Conservation (phyloP, 768 basidiomycete genomes). For the Tephrocybe sp. region DNA sequence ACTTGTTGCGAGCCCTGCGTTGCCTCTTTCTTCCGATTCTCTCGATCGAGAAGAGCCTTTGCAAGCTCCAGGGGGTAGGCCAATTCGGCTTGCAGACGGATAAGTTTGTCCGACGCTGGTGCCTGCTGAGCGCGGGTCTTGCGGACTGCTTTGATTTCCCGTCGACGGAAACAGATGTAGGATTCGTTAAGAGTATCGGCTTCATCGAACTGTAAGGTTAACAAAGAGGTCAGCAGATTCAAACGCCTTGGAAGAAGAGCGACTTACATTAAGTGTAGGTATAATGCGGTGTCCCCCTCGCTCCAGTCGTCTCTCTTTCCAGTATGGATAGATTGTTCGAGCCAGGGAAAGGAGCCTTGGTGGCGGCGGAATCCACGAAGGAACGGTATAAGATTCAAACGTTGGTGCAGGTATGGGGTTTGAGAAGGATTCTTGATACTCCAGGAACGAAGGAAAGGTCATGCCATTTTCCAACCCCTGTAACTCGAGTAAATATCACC, state of each 20-base stretch:
- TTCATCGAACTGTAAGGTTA: slow-evolving; percentile 68
- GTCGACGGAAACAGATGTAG: slow-evolving; percentile 94
- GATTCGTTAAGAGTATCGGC: slow-evolving; percentile 87
- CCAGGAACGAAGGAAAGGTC: slow-evolving; percentile 68
- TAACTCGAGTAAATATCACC: not conserved
- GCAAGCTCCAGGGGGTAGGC: slow-evolving; percentile 71
- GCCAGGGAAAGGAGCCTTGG: slow-evolving; percentile 65
- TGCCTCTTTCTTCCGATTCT: slow-evolving; percentile 71
- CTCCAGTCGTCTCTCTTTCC: slow-evolving; percentile 81
- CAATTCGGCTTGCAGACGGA: slow-evolving; percentile 78
- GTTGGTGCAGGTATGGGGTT: slow-evolving; percentile 52
- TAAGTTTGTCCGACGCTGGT: slow-evolving; percentile 84
- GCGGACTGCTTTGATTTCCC: slow-evolving; percentile 90
- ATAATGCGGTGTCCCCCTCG: slow-evolving; percentile 84
- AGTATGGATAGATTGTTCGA: slow-evolving; percentile 78
- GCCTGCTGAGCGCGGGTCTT: slow-evolving; percentile 93
- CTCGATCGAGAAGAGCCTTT: slow-evolving; percentile 63
- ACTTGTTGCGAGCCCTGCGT: slow-evolving; percentile 56
- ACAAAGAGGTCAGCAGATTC: not conserved
- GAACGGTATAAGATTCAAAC: slow-evolving; percentile 68
- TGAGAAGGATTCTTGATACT: slow-evolving; percentile 70
- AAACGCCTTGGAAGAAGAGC: not conserved
- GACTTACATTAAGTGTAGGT: slow-evolving; percentile 80
- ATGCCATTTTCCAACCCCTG: slow-evolving; percentile 66
- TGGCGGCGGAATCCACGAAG: slow-evolving; percentile 67